Evolutionary conservation across 2,329 filamentous ascomycete species (phyloP).

Genomic region (Dothistroma septosporum): DNA sequence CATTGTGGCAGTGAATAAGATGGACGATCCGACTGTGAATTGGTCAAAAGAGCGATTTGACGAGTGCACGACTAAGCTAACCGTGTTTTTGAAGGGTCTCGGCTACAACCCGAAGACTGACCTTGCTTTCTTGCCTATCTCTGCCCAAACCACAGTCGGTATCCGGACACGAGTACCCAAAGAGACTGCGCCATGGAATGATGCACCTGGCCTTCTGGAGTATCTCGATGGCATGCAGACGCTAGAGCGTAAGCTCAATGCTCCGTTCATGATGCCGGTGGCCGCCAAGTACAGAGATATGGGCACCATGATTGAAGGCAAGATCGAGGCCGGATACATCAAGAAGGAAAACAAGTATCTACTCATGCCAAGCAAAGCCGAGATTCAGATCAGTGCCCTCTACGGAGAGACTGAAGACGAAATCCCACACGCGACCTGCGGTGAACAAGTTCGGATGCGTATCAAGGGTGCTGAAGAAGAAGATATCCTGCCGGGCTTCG

Average conservation of each 20-base stretch:
- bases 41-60: constrained; percentile 92
- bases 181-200: constrained; percentile 74
- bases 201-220: constrained; percentile 86
- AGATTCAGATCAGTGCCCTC: constrained; percentile 73
- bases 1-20: constrained; percentile 95
- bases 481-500: constrained; percentile 91
- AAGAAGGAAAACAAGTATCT: constrained; percentile 82
- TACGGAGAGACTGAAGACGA: constrained; percentile 98
- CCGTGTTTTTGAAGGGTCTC: constrained; percentile 81
- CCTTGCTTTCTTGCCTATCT: constrained; percentile 92
- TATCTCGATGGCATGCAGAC: constrained; percentile 92
- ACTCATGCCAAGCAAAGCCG: constrained; percentile 93
- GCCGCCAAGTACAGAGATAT: constrained; percentile 95
- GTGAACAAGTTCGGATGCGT: constrained; percentile 89
- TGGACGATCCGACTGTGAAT: constrained; percentile 94
- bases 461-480: constrained; percentile 96
- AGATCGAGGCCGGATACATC: constrained; percentile 89
- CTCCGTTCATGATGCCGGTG: constrained; percentile 98
- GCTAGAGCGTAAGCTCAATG: constrained; percentile 91
- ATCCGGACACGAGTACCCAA: constrained; percentile 85
- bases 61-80: constrained; percentile 86
- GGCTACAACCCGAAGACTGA: constrained; percentile 94
- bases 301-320: constrained; percentile 95
- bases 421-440: constrained; percentile 72
- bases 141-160: constrained; percentile 77